Evolutionary conservation across 2,329 filamentous ascomycete species (phyloP).

Genomic region (Ciborinia camelliae): DNA sequence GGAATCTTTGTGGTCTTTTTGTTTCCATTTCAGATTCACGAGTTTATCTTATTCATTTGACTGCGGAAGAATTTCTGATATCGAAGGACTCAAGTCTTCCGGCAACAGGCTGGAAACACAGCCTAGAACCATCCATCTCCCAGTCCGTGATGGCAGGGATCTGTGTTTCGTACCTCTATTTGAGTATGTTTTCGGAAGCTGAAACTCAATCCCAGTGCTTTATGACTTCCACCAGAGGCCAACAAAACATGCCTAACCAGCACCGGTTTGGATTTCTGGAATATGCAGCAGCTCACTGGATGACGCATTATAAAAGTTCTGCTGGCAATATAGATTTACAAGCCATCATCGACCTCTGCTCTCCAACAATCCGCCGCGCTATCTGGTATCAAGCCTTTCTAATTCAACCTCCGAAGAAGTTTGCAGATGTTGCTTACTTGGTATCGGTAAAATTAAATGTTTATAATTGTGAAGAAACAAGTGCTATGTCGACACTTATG

Average conservation of each 20-base stretch:
- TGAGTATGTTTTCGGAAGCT: neutral
- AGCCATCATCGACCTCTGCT: neutral
- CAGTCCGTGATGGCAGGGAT: neutral
- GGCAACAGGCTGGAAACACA: slow-evolving; percentile 1
- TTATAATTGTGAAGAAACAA: neutral
- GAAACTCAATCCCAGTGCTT: neutral
- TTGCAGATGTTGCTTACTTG: accelerated
- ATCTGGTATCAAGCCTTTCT: neutral
- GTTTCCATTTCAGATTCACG: slow-evolving; percentile 6
- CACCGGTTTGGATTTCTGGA: neutral
- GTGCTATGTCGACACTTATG: neutral
- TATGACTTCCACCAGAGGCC: neutral
- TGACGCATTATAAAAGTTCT: neutral
- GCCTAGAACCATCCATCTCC: neutral
- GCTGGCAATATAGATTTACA: neutral
- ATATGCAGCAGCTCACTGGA: neutral
- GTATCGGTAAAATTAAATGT: neutral
- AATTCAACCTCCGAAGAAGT: neutral
- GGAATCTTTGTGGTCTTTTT: slow-evolving; percentile 16
- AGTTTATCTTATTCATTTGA: slow-evolving; percentile 20
- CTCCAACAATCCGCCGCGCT: neutral
- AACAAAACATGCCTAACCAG: neutral
- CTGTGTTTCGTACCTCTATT: slow-evolving; percentile 8
- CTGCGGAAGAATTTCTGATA: slow-evolving; percentile 14
- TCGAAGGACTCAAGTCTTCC: neutral